Evolutionary conservation across 805 yeast genomes (phyloP).

Genomic region (Candida silvicultrix): DNA sequence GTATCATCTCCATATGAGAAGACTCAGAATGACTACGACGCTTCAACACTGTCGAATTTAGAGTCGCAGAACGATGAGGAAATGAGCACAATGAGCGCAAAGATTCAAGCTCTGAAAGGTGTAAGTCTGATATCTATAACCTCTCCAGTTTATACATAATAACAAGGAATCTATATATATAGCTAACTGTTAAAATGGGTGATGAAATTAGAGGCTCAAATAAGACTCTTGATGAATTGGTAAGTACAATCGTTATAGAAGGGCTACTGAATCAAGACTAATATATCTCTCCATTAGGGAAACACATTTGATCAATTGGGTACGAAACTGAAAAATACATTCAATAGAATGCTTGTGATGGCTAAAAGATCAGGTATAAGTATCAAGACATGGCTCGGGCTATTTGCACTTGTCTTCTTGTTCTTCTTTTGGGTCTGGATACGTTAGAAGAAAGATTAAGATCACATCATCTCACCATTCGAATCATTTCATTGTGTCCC

Average conservation of each 20-base stretch:
- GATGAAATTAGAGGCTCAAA: conserved; percentile 54
- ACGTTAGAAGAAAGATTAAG: conserved; percentile 2
- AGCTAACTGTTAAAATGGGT: conserved; percentile 52
- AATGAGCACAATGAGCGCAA: conserved; percentile 44
- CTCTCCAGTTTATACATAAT: too few species aligned
- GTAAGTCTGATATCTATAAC: conserved; percentile 18
- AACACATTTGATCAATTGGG: conserved; percentile 42
- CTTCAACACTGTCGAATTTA: conserved; percentile 47
- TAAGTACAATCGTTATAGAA: too few species aligned
- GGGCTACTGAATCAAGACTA: too few species aligned
- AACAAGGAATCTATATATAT: not conserved
- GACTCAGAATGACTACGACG: conserved; percentile 37
- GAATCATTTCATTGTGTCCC: not conserved
- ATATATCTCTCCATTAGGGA: too few species aligned
- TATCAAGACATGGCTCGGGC: conserved; percentile 52
- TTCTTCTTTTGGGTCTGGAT: conserved; percentile 48
- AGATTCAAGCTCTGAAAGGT: conserved; percentile 48
- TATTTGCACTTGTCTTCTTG: conserved; percentile 40
- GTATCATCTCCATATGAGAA: conserved; percentile 38
- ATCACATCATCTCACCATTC: not conserved
- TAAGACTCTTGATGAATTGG: conserved; percentile 35
- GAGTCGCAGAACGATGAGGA: conserved; percentile 66
- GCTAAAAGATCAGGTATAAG: conserved; percentile 61
- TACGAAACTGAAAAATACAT: conserved; percentile 42
- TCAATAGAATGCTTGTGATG: conserved; percentile 53